Evolutionary conservation across 2,329 filamentous ascomycete species (phyloP).

Genomic region (Hypoxylon sp.): DNA sequence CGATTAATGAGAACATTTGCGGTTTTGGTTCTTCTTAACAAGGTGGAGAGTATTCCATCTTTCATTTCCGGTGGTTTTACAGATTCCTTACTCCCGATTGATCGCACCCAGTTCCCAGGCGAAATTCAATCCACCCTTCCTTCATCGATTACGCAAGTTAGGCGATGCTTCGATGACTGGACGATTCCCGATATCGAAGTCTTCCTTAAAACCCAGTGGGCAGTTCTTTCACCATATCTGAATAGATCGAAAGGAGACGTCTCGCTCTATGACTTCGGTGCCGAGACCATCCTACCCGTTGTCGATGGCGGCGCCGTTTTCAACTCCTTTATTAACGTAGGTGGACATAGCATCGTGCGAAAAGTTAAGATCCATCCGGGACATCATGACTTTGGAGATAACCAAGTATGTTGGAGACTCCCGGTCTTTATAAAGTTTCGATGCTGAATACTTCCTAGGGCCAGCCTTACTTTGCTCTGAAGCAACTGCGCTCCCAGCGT

Average conservation of each 20-base stretch:
- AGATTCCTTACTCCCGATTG: slow-evolving; percentile 32
- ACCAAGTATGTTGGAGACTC: slow-evolving; percentile 15
- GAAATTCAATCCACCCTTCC: background rate
- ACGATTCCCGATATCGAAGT: slow-evolving; percentile 10
- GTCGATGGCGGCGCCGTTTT: background rate
- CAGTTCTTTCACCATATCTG: slow-evolving; percentile 5
- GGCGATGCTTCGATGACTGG: slow-evolving; percentile 32
- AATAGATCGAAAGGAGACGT: slow-evolving; percentile 13
- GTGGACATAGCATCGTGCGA: slow-evolving; percentile 24
- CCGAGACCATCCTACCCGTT: slow-evolving; percentile 20
- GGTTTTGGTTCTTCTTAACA: slow-evolving; percentile 28
- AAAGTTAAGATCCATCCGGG: slow-evolving; percentile 32
- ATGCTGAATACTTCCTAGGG: slow-evolving; percentile 23
- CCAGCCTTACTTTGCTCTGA: slow-evolving; percentile 28
- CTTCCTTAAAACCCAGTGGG: slow-evolving; percentile 33
- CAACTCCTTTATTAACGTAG: background rate
- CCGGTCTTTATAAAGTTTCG: background rate
- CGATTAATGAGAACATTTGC: slow-evolving; percentile 22
- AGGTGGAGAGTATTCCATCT: slow-evolving; percentile 14
- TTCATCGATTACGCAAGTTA: background rate
- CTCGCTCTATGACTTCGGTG: slow-evolving; percentile 24
- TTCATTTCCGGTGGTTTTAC: slow-evolving; percentile 30
- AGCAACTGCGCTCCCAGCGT: slow-evolving; percentile 16
- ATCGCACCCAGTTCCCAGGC: slow-evolving; percentile 2
- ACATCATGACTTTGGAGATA: slow-evolving; percentile 21